A percentile compares a stretch with the other conserved stretches of the same genome.
Evolutionary conservation across 305 asterid species (phyloP).

Genomic region (Rubia peregrina): DNA sequence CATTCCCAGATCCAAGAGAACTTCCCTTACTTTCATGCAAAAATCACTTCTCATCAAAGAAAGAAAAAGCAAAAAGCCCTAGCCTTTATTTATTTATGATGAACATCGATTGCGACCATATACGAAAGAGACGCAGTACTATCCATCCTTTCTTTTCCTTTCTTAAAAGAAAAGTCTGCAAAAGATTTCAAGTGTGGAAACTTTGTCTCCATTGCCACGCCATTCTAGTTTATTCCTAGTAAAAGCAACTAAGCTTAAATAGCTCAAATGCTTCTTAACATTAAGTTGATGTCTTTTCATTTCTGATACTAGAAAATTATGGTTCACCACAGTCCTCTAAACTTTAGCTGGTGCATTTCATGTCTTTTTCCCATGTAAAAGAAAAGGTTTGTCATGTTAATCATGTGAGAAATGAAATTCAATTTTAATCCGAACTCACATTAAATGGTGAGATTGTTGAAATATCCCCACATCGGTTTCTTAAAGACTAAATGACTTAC

Average conservation of each 20-base stretch:
- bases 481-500: too few species aligned
- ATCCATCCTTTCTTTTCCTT: conserved; percentile 30
- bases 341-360: background rate
- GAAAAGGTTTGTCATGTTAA: too few species aligned
- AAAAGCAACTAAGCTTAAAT: background rate
- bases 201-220: conserved; percentile 64
- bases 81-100: conserved; percentile 24
- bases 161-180: conserved; percentile 55
- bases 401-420: too few species aligned
- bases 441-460: too few species aligned
- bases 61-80: conserved; percentile 20
- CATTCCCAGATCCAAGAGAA: conserved; percentile 30
- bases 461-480: too few species aligned
- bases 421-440: too few species aligned
- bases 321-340: background rate
- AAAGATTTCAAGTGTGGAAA: conserved; percentile 74
- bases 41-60: conserved; percentile 26
- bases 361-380: too few species aligned
- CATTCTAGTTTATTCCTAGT: background rate
- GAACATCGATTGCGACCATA: conserved; percentile 38
- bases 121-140: conserved; percentile 30
- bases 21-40: conserved; percentile 70
- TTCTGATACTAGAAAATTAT: too few species aligned
- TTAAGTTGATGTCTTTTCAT: too few species aligned
- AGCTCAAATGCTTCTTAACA: background rate